Evolutionary conservation across 2,329 filamentous ascomycete genomes (phyloP).

Genomic region (Coccinonectria pachysandricola): DNA sequence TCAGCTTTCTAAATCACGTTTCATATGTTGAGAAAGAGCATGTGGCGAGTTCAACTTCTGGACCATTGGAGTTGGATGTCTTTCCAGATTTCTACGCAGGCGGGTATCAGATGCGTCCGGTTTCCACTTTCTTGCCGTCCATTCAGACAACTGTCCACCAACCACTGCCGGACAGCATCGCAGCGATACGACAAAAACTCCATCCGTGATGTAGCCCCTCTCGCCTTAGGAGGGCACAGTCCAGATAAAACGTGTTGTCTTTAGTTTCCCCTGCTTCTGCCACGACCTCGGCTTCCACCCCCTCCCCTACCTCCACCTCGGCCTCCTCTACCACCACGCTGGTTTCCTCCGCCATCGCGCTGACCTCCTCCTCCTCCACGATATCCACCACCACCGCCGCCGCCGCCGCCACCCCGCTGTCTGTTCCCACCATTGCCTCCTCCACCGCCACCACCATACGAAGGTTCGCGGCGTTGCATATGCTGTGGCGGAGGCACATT

Average conservation of each 20-base stretch:
- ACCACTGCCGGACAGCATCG: conserved; percentile 4
- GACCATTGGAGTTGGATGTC: conserved; percentile 3
- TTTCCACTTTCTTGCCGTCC: conserved; percentile 2
- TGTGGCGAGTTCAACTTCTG: too few relatives aligned
- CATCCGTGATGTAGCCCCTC: too few relatives aligned
- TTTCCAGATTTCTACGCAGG: conserved; percentile 6
- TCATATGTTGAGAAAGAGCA: too few relatives aligned
- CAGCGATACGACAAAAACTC: too few relatives aligned
- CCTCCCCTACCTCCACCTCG: conserved; percentile 14
- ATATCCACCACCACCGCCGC: too few relatives aligned
- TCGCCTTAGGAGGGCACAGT: too few relatives aligned
- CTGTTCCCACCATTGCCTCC: too few relatives aligned
- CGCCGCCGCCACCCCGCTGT: too few relatives aligned
- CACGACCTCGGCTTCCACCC: conserved; percentile 19
- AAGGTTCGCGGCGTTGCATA: conserved; percentile 13
- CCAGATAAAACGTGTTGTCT: too few relatives aligned
- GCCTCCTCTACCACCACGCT: conserved; percentile 11
- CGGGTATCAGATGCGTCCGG: conserved; percentile 14
- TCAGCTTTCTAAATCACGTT: too few relatives aligned
- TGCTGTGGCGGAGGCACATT: conserved; percentile 20
- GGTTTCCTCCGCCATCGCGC: too few relatives aligned
- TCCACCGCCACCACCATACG: conserved; percentile 13
- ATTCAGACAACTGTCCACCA: conserved; percentile 3
- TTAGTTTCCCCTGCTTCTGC: conserved; percentile 20
- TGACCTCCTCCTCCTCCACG: too few relatives aligned